These are phyloP conservation scores for Lepidium campestre DNA, from an alignment of 441 rosid species.

Conservation along the genomic window DNA sequence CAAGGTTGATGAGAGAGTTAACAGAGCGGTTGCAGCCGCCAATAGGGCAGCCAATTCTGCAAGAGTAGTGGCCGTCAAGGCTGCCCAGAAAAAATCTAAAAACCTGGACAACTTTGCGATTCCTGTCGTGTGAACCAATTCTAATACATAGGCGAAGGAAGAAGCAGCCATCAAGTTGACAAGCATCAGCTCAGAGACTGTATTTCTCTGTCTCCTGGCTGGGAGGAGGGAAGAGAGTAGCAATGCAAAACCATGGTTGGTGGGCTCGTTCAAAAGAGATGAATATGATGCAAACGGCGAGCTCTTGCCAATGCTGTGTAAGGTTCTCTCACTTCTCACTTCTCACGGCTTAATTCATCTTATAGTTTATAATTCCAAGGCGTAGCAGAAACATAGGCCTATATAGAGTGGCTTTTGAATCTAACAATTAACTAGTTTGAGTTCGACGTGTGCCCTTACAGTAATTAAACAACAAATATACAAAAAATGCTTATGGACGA, in stretches of 20 bases:
- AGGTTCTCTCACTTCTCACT: too few species aligned
- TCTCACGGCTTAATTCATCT: not conserved
- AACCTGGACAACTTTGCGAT: constrained; percentile 46
- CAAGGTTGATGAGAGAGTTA: constrained; percentile 90
- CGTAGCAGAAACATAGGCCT: not conserved
- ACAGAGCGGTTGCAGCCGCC: constrained; percentile 76
- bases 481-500: not conserved
- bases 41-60: constrained; percentile 89
- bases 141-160: not conserved
- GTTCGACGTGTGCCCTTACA: not conserved
- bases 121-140: constrained; percentile 37
- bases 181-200: not conserved
- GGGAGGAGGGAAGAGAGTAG: not conserved
- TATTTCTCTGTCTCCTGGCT: not conserved
- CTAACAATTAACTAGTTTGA: not conserved
- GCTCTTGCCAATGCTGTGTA: not conserved
- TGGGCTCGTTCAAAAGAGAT: not conserved
- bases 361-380: not conserved
- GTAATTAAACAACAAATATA: not conserved
- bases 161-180: not conserved
- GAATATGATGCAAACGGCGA: not conserved
- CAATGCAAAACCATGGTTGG: not conserved
- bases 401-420: not conserved
- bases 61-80: constrained; percentile 77
- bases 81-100: constrained; percentile 59